Conservation (phyloP, 2,329 filamentous ascomycete genomes). For the Fusarium sp. region DNA sequence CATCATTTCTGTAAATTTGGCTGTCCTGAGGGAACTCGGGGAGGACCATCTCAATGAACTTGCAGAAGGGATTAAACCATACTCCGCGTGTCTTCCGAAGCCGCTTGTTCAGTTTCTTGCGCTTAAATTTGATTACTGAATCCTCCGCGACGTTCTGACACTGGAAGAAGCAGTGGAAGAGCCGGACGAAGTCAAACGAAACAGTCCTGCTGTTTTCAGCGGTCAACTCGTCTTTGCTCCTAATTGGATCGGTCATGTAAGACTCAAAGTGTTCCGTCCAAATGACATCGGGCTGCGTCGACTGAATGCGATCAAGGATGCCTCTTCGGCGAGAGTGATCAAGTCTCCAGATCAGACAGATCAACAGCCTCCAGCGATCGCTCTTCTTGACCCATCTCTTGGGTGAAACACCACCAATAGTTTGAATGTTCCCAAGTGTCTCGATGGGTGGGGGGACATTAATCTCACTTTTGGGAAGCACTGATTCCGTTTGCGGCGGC, state of each 20-base stretch:
- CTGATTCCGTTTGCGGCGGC: not conserved
- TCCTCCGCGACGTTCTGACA: conserved; percentile 40
- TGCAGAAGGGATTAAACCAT: conserved; percentile 41
- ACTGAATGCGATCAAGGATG: conserved; percentile 41
- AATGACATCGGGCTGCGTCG: conserved; percentile 24
- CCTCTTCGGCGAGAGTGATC: conserved; percentile 44
- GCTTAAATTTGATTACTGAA: conserved; percentile 31
- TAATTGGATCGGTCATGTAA: conserved; percentile 34
- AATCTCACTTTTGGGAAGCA: not conserved
- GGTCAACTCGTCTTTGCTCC: conserved; percentile 16
- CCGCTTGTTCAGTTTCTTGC: conserved; percentile 32
- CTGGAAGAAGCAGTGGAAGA: conserved; percentile 48
- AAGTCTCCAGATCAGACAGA: conserved; percentile 48
- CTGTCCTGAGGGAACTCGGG: conserved; percentile 48
- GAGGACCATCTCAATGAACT: conserved; percentile 44
- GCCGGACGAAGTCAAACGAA: conserved; percentile 47
- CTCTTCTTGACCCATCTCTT: conserved; percentile 43
- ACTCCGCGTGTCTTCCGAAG: conserved; percentile 11
- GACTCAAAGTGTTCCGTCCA: conserved; percentile 33
- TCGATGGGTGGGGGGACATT: conserved; percentile 34
- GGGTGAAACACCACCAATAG: conserved; percentile 34
- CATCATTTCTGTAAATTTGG: conserved; percentile 49
- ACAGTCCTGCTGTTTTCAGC: conserved; percentile 21
- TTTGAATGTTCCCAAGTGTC: conserved; percentile 37
- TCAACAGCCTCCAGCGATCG: conserved; percentile 47